Evolutionary conservation across 139 green algal species (phyloP), one percentile per base, ranked within the genome.

Genomic region (Chlamydomonas sp.): DNA sequence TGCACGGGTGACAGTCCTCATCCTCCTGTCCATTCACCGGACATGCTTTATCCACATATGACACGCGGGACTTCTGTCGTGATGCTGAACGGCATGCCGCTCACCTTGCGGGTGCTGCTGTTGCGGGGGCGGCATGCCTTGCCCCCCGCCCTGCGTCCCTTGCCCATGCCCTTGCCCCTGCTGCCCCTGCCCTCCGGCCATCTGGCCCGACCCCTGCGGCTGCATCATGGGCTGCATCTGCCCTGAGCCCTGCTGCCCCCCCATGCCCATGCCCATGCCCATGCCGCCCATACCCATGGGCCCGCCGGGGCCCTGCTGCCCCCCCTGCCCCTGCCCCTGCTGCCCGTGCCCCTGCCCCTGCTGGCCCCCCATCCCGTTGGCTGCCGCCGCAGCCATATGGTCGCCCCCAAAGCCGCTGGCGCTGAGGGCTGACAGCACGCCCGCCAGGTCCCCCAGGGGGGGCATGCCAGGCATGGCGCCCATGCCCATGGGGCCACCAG

Each of bases 391-490:
- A 49, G 31, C 31, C 31, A 12, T 18, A 75, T 6, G 2, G 69
- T 49, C 9, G 59, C 80, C 80, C 9, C 82, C 82, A 8, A 87
- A 80, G 12, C 82, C 82, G 3, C 72, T 69, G 0, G 82, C 82
- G 3, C 61, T 80, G 8, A 87, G 72, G 61, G 82, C 73, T 14
- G 82, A 87, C 20, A 87, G 72, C 20, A 72, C 82, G 31, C 72
- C 72, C 17, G 82, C 82, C 0, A 87, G 82, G 72, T 87, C 82
- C 17, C 68, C 68, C 59, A 86, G 18, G 68, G 68, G 68, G 57
- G 57, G 75, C 64, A 69, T 69, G 9, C 64, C 64, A 12, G 64
- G 64, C 69, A 84, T 16, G 58, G 66, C 66, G 2, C 80, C 80
- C 49, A 85, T 59, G 62, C 20, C n/a, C 15, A 81, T 69, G 59